Evolutionary conservation across 2,329 filamentous ascomycete genomes (phyloP).

Genomic region (Xylariomycetidae sp.): DNA sequence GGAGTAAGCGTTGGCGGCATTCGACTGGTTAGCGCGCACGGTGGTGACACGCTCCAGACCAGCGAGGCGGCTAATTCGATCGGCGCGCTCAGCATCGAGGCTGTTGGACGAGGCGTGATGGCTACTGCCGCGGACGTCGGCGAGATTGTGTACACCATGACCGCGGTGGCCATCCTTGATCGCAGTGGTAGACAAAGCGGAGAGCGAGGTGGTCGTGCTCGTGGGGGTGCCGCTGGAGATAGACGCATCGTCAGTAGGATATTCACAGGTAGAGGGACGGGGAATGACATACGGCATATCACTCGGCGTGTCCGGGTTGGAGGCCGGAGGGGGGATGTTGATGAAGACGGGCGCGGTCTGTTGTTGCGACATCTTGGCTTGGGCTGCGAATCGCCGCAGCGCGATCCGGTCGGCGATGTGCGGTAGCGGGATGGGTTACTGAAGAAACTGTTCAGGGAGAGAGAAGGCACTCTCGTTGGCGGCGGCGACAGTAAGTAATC

Average conservation of each 20-base stretch:
- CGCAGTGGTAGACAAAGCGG: conserved; percentile 83
- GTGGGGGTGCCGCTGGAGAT: conserved; percentile 76
- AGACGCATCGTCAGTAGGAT: conserved; percentile 11
- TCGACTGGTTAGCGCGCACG: conserved; percentile 46
- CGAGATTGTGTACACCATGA: conserved; percentile 47
- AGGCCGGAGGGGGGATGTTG: conserved; percentile 76
- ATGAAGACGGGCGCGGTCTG: conserved; percentile 62
- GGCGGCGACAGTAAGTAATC: too few species aligned
- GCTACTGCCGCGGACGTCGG: conserved; percentile 48
- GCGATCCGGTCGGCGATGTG: too few species aligned
- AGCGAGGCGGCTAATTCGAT: conserved; percentile 89
- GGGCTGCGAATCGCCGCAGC: too few species aligned
- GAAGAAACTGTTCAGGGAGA: too few species aligned
- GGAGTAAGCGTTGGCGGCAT: conserved; percentile 30
- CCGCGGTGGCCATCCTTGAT: conserved; percentile 96
- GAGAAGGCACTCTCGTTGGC: too few species aligned
- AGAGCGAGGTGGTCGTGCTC: conserved; percentile 86
- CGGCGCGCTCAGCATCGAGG: conserved; percentile 85
- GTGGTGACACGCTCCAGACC: conserved; percentile 85
- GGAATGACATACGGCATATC: conserved; percentile 71
- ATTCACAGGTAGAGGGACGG: conserved; percentile 7
- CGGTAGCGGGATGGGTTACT: too few species aligned
- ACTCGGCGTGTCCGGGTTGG: conserved; percentile 78
- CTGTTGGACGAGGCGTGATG: conserved; percentile 61
- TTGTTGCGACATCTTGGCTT: conserved; percentile 24